Evolutionary conservation across 2,329 filamentous ascomycete species (phyloP), one percentile per base, ranked within the genome.

Genomic region (Chaetomiaceae sp.): DNA sequence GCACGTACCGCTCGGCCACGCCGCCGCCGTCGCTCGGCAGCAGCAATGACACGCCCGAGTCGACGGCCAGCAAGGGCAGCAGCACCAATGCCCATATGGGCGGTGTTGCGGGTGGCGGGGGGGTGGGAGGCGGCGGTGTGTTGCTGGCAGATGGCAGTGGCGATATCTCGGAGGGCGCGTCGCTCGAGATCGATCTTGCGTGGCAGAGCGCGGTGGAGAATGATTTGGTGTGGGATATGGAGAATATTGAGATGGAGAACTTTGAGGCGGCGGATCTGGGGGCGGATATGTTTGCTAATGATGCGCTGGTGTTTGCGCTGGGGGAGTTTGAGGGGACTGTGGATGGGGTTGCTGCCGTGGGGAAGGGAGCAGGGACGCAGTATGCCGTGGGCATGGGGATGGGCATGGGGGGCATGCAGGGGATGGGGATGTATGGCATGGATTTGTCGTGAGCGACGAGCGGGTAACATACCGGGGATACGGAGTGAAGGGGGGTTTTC

Each of bases 41-140:
- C n/a, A n/a, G n/a, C n/a, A 79, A 81, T 49, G 78, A 83, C 57
- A 83, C 80, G 7, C 80, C 79, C 0, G 79, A 82, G 54, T 83
- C 79, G n/a, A n/a, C n/a, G n/a, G n/a, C n/a, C 2, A 77, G 70
- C 61, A 80, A 81, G 60, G 78, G 83, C 47, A 74, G 73, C 54
- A n/a, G n/a, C n/a, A n/a, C n/a, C n/a, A n/a, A n/a, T n/a, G n/a
- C n/a, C n/a, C n/a, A n/a, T n/a, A n/a, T n/a, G n/a, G n/a, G n/a
- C n/a, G n/a, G n/a, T n/a, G n/a, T n/a, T n/a, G n/a, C n/a, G n/a
- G n/a, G n/a, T n/a, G n/a, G n/a, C n/a, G n/a, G 73, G 75, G 4
- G 62, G 68, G 8, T 81, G 79, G 33, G 79, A 83, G 56, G 75
- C 77, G 9, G n/a, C n/a, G n/a, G n/a, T n/a, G n/a, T n/a, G n/a